phyloP scores from a whole-genome alignment of 495 filamentous ascomycete species.

The Podospora fimiseda region DNA sequence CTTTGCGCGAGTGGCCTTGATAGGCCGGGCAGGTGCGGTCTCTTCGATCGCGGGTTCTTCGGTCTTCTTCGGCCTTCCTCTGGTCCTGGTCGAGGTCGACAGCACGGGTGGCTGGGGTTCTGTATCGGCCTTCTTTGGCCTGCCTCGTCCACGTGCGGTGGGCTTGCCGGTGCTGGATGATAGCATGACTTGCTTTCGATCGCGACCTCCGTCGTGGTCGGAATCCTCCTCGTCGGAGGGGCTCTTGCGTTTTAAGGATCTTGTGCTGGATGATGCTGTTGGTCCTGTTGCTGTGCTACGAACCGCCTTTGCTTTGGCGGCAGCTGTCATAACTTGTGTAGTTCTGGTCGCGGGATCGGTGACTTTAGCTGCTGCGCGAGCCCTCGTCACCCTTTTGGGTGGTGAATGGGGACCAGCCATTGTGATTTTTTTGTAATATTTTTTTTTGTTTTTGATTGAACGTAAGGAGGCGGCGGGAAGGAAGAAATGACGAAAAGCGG shows the following conservation, averaged over 20 bases:
- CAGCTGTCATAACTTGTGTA: constrained; percentile 28
- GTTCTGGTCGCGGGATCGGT: constrained; percentile 31
- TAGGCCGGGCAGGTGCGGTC: constrained; percentile 25
- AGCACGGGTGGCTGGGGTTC: constrained; percentile 12
- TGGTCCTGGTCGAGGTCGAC: constrained; percentile 23
- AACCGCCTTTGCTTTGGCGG: constrained; percentile 35
- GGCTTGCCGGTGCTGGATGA: too few relatives aligned
- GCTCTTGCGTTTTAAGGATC: constrained; percentile 41
- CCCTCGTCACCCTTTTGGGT: constrained; percentile 55
- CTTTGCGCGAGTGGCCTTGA: constrained; percentile 29
- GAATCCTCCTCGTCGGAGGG: constrained; percentile 39
- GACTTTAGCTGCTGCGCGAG: constrained; percentile 47
- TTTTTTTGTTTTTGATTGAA: neutral
- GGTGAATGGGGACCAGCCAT: constrained; percentile 44
- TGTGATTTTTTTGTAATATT: neutral
- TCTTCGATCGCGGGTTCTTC: constrained; percentile 23
- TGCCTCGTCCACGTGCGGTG: constrained; percentile 35
- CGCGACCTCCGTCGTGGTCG: constrained; percentile 25
- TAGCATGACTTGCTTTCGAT: constrained; percentile 28
- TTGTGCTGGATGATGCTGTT: constrained; percentile 16
- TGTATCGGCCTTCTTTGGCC: constrained; percentile 36
- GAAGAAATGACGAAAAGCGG: constrained; percentile 1
- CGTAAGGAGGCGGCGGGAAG: neutral
- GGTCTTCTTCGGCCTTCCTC: constrained; percentile 43
- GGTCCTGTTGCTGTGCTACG: constrained; percentile 20